Evolutionary conservation across 805 yeast genomes (phyloP).

Genomic region (Middelhovenomyces tepae): DNA sequence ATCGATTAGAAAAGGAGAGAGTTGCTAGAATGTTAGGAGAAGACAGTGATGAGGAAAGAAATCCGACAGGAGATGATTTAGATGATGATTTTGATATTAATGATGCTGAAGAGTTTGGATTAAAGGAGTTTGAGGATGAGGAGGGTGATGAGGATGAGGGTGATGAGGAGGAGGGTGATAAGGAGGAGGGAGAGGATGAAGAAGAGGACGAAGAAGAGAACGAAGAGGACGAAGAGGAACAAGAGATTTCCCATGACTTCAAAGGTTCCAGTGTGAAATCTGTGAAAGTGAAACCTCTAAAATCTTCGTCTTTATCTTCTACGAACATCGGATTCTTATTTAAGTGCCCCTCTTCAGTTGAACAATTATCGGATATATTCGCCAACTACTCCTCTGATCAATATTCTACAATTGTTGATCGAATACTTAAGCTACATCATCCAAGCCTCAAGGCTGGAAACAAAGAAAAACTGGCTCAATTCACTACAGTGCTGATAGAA

Average conservation of each 20-base stretch:
- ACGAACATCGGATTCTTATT: constrained; percentile 20
- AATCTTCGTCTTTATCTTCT: constrained; percentile 1
- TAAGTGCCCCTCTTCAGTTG: constrained; percentile 45
- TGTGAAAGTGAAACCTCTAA: background rate
- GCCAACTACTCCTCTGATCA: constrained; percentile 55
- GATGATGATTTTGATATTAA: constrained; percentile 28
- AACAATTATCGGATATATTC: constrained; percentile 61
- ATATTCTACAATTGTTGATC: constrained; percentile 35
- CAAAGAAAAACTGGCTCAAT: constrained; percentile 57
- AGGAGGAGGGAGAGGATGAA: constrained; percentile 24
- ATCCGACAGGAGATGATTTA: constrained; percentile 39
- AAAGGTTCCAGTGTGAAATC: background rate
- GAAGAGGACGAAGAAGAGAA: constrained; percentile 6
- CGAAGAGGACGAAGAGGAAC: constrained; percentile 1
- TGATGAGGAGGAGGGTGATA: constrained; percentile 30
- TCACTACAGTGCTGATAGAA: constrained; percentile 55
- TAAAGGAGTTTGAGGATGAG: constrained; percentile 20
- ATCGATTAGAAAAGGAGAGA: constrained; percentile 28
- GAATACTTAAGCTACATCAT: constrained; percentile 52
- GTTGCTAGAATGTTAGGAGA: constrained; percentile 31
- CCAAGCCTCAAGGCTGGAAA: constrained; percentile 79
- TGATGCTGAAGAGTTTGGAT: constrained; percentile 33
- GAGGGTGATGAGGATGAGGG: constrained; percentile 31
- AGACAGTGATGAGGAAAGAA: constrained; percentile 19
- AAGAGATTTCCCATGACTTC: background rate